Base-by-base conservation (phyloP, 179 eudicot genomes). In the Spinacia oleracea region DNA sequence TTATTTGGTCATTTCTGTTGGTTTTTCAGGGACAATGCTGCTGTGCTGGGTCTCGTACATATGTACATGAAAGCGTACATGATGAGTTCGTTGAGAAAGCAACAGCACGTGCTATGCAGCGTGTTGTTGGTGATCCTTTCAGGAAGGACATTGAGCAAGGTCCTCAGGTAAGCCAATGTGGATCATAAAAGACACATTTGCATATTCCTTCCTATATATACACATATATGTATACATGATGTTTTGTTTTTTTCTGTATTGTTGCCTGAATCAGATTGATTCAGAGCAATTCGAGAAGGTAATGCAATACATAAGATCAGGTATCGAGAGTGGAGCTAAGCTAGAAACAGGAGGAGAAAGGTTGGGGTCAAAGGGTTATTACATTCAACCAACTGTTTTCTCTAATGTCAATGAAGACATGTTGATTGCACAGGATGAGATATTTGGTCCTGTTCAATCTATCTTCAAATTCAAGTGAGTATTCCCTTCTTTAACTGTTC, bases 361-460 rank as follows among this genome's bases (percentile, higher is more conserved):
- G 80, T 70, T 85, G 5, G 93, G 96, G 62, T 72, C 89, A 72
- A 87, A 86, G 53, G 94, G 97, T n/a, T 91, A 75, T 86, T 91
- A 91, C 67, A 86, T 92, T 32, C 74, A 87, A 60, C 97, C 97
- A 65, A 91, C 97, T 23, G 95, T 92, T 70, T 92, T 92, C 90
- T 92, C 97, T 58, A 80, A 89, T 79, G 97, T 79, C 72, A 76
- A 84, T 83, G 96, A 91, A 75, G 80, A 86, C 79, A 91, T 91
- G 93, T 43, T 80, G 78, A 91, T 91, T 25, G 96, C 92, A 34
- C 76, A 72, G 46, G 96, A 91, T 18, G 96, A 91, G 82, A 91
- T 91, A 9, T 91, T 91, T 62, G 96, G 96, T 60, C 96, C 96
- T 4, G 96, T 91, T 81, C 96, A 91, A 72, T 82, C 96, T 0